Base-by-base conservation (phyloP, 306 rosid species). In the Bauhinia variegata region DNA sequence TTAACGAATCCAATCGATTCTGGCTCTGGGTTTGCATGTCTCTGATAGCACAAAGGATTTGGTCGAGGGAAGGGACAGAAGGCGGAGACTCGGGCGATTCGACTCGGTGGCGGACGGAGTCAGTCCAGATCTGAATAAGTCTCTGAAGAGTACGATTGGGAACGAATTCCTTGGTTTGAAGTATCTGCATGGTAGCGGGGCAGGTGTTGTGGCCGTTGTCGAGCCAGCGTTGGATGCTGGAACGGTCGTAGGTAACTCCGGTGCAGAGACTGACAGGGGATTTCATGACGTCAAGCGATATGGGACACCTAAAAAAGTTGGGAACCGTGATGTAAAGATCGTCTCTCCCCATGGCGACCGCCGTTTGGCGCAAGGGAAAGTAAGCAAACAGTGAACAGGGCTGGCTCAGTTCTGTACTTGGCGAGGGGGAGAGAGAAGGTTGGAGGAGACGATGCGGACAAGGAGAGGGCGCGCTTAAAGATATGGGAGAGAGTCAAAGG, bases 161-260 rank as follows among this genome's bases (percentile, higher is more conserved):
- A 9, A 93, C 86, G 36, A 93, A 51, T 0, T 89, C 99, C 44
- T 86, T 93, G 70, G 47, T 84, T 0, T 82, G 86, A 14, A 93
- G 93, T 13, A 93, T 59, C 65, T 93, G 99, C 99, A 90, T 93
- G 79, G 99, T 93, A 58, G 97, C 96, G 12, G 99, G 99, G 18
- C 99, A 93, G n/a, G 97, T 93, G 75, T 86, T 86, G 85, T 93
- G 82, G 37, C 97, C 99, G 82, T 81, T 78, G 79, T 93, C 97
- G 11, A 93, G 95, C 99, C 99, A 93, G 56, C 87, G 93, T 33
- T 93, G 95, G 83, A 93, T 90, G 75, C 95, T 83, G 72, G 97
- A 74, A 43, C 99, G 96, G 81, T 93, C 99, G 78, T 93, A 93
- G 47, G 99, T 93, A 0, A 89, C 96, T 4, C 99, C 99, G 74